Evolutionary conservation across 495 filamentous ascomycete species (phyloP), one percentile per base, ranked within the genome.

Genomic region (Penicillium turbatum): DNA sequence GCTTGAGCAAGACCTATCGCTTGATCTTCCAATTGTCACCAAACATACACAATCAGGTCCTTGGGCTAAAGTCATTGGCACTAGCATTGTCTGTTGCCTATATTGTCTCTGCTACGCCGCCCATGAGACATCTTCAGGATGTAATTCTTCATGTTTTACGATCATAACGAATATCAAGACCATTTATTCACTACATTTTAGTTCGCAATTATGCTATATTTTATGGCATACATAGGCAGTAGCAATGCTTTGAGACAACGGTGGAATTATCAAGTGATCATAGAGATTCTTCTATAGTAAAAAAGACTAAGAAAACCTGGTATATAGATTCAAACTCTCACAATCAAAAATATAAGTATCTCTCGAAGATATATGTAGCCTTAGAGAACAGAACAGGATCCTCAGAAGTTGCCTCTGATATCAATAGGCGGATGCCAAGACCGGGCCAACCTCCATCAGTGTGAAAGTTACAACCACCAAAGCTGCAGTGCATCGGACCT

Each of bases 391-490:
- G n/a, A 1, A 16, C n/a, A 36, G 11, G 15, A 3, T 5, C 13
- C 3, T n/a, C 2, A 15, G 11, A 15, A 37, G 35, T 16, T 2
- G 37, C 1, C 37, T 41, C 21, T 30, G 42, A 12, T 37, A 8
- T 37, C 21, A 24, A 37, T 5, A 34, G 26, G 11, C 49, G 51
- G 46, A 30, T 35, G 55, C 55, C 59, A 61, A 61, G 58, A 61
- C 57, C 17, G 44, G 40, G 29, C 46, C 54, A 37, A 57, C 54
- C 45, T 57, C 45, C 44, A 49, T 17, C 47, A 11, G 21, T 48
- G 26, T 35, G 27, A 31, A 43, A 48, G 39, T 57, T 51, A 38
- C 55, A 50, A 43, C 17, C 50, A 19, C 48, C 36, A n/a, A n/a
- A 41, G 19, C 34, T 46, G 11, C 27, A 48, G 17, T 9, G 6